These are phyloP conservation scores for Neurospora sp. DNA, from an alignment of 495 filamentous ascomycete genomes.

Conservation along the genomic window DNA sequence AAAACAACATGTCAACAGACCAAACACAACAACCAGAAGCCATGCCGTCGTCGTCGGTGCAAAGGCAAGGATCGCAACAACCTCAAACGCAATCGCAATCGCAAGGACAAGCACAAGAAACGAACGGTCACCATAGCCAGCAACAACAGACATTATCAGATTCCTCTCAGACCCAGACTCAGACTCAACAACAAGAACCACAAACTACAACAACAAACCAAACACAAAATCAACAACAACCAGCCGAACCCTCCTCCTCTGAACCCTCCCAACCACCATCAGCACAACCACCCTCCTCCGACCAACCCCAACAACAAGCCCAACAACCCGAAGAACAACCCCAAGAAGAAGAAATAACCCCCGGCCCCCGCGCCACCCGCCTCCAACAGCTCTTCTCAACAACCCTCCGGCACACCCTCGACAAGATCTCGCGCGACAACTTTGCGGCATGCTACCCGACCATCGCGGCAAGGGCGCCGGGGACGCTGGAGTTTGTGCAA, in stretches of 20 bases:
- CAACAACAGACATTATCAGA: background rate
- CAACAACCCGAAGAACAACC: slow-evolving; percentile 2
- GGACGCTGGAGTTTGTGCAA: slow-evolving; percentile 56
- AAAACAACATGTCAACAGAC: background rate
- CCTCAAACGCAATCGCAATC: background rate
- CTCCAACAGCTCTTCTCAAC: slow-evolving; percentile 60
- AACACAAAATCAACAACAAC: background rate
- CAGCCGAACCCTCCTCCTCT: background rate
- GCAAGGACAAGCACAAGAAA: background rate
- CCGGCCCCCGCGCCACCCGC: slow-evolving; percentile 64
- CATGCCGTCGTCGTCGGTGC: background rate
- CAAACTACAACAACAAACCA: background rate
- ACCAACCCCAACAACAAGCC: background rate
- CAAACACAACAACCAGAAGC: background rate
- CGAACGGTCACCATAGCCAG: background rate
- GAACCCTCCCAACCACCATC: background rate
- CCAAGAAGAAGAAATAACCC: slow-evolving; percentile 45
- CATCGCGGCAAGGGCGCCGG: slow-evolving; percentile 57
- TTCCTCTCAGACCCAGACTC: background rate
- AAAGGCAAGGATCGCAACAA: background rate
- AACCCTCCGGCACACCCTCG: slow-evolving; percentile 59
- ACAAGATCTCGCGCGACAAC: slow-evolving; percentile 62
- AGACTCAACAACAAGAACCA: background rate
- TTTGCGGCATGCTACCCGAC: slow-evolving; percentile 88
- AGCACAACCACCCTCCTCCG: background rate